A percentile compares a stretch with the other conserved stretches of the same genome.
These are phyloP conservation scores for Cryphonectria nitschkei DNA, from an alignment of 2,329 filamentous ascomycete genomes.

Conservation along the genomic window DNA sequence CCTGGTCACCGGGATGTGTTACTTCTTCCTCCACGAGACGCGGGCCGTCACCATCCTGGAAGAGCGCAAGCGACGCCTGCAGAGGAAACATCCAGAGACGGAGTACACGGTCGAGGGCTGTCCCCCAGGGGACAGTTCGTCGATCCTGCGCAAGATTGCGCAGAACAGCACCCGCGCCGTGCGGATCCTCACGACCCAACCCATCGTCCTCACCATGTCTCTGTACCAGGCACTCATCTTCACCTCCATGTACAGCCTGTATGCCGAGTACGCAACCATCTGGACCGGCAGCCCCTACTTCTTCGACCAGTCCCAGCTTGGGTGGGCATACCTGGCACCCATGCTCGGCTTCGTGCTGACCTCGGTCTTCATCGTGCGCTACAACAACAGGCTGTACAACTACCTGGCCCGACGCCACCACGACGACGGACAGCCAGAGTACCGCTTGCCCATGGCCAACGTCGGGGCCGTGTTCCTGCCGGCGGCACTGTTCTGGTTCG, in stretches of 20 bases:
- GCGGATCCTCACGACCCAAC: not conserved
- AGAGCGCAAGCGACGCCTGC: not conserved
- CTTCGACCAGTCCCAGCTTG: not conserved
- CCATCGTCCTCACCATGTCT: conserved; percentile 2
- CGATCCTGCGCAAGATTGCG: not conserved
- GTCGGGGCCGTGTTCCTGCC: not conserved
- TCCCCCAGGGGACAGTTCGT: not conserved
- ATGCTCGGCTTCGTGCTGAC: not conserved
- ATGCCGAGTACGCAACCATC: not conserved
- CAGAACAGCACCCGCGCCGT: conserved; percentile 4
- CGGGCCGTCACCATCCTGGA: not conserved
- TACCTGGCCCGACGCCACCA: not conserved
- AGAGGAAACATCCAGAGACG: not conserved
- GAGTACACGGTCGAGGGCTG: not conserved
- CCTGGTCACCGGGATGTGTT: not conserved
- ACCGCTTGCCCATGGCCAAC: conserved; percentile 2
- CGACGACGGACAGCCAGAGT: not conserved
- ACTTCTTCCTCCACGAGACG: not conserved
- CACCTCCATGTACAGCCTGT: conserved; percentile 7
- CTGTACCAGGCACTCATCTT: not conserved
- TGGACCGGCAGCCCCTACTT: not conserved
- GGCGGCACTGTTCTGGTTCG: not conserved
- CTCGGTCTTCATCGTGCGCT: not conserved
- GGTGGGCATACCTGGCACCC: not conserved
- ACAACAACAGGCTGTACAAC: conserved; percentile 2